Base-by-base conservation (phyloP, 495 filamentous ascomycete genomes). In the Clavariopsis aquatica region DNA sequence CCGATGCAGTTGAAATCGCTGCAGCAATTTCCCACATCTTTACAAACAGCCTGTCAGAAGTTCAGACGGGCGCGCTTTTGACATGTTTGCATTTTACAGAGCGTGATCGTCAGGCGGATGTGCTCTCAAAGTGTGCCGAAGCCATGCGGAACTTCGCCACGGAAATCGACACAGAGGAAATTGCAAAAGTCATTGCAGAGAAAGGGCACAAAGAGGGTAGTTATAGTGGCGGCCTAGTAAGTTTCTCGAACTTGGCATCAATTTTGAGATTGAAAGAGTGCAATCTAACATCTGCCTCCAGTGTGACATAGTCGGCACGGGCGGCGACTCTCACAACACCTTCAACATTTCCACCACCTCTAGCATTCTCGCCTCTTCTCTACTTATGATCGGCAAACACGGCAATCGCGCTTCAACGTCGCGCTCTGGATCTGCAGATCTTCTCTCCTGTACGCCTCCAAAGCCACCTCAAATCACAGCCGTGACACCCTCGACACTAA, bases 271-370 rank as follows among this genome's bases (percentile, higher is more conserved):
- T n/a, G n/a, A n/a, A n/a, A n/a, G n/a, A n/a, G n/a, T n/a, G n/a
- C n/a, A n/a, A 7, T 7, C 52, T 67, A 49, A 58, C 66, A 19
- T 26, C 6, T 36, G 6, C 36, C 8, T 31, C 52, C 64, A 93
- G 88, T 93, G 92, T 76, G 95, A 99, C 75, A 96, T 99, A 70
- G 95, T 98, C 49, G 95, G 95, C 70, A 99, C 95, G 15, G 95
- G 95, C 53, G 95, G 95, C 72, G 94, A 98, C 78, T 88, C 89
- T 31, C 92, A 97, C 80, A 89, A 92, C 74, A 99, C 95, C 20
- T 98, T 96, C 85, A 99, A 99, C 75, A 91, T 99, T 74, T 91
- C 87, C 67, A 98, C 94, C 2, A 96, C 93, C 7, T 84, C 95
- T 3, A 96, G 92, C 5, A 96, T 99, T 71, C 81, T 99, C 47